These are phyloP conservation scores for Circinella umbellata DNA, from an alignment of 371 early-diverging fungal species.

Conservation along the genomic window DNA sequence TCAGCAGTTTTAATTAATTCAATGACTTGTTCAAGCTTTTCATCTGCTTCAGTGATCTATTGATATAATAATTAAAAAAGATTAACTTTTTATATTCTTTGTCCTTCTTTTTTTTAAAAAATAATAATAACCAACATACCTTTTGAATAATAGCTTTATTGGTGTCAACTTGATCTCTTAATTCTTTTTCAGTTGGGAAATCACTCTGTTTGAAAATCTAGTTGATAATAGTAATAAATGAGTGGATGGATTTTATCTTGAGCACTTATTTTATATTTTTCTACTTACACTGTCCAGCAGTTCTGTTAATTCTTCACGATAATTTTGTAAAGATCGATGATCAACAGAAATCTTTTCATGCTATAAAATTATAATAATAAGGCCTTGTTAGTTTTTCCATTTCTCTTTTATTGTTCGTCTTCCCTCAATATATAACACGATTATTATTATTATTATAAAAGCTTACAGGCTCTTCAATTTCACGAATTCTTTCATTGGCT, in stretches of 20 bases:
- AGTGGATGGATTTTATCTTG: too few species aligned
- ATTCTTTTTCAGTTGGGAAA: constrained; percentile 12
- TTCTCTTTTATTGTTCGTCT: background rate
- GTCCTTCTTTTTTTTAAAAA: background rate
- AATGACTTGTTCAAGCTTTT: constrained; percentile 33
- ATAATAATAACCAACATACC: constrained; percentile 7
- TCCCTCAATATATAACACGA: too few species aligned
- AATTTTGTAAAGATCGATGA: constrained; percentile 41
- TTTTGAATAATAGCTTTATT: constrained; percentile 11
- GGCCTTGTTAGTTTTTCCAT: background rate
- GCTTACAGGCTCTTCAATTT: constrained; percentile 30
- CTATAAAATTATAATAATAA: constrained; percentile 7
- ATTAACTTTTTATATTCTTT: too few species aligned
- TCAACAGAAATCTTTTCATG: constrained; percentile 51
- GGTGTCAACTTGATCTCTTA: constrained; percentile 14
- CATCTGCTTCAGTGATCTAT: constrained; percentile 14
- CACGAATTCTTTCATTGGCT: constrained; percentile 25
- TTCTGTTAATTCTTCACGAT: constrained; percentile 46
- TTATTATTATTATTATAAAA: too few species aligned
- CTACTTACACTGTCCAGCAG: constrained; percentile 42
- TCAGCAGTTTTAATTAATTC: constrained; percentile 38
- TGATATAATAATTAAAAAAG: background rate
- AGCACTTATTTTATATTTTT: too few species aligned
- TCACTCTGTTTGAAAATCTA: constrained; percentile 25
- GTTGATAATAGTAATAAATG: background rate